phyloP scores from a whole-genome alignment of 495 filamentous ascomycete species.

The Usnea hakonensis region DNA sequence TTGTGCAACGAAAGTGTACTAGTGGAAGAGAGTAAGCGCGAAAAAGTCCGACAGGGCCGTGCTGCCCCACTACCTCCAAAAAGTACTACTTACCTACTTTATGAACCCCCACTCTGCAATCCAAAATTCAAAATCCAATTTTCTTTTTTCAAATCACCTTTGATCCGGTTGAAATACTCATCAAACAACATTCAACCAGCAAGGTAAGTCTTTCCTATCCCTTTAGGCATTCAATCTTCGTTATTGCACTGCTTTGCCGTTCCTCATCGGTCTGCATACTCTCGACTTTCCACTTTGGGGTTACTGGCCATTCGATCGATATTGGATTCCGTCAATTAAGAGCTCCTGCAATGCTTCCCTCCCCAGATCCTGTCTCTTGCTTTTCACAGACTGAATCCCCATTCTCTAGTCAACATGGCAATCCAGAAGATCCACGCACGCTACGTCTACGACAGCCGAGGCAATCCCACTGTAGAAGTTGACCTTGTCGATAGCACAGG shows the following conservation, averaged over 20 bases:
- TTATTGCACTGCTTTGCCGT: background rate
- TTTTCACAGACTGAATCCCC: background rate
- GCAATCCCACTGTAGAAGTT: slow-evolving; percentile 92
- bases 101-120: too few relatives aligned
- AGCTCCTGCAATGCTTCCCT: background rate
- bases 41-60: background rate
- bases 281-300: too few relatives aligned
- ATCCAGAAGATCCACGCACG: slow-evolving; percentile 99
- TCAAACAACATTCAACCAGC: background rate
- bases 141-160: background rate
- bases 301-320: background rate
- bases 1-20: too few relatives aligned
- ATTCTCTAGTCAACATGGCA: slow-evolving; percentile 55
- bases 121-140: background rate
- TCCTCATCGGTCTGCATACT: background rate
- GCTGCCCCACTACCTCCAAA: slow-evolving; percentile 4
- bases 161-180: background rate
- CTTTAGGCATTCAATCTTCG: background rate
- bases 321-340: background rate
- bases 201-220: background rate
- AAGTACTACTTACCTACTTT: background rate
- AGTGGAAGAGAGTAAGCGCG: background rate
- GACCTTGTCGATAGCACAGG: slow-evolving; percentile 95
- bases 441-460: slow-evolving; percentile 98
- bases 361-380: background rate